These are phyloP conservation scores for Mytilinidion resinicola DNA, from an alignment of 495 filamentous ascomycete genomes.

Conservation along the genomic window DNA sequence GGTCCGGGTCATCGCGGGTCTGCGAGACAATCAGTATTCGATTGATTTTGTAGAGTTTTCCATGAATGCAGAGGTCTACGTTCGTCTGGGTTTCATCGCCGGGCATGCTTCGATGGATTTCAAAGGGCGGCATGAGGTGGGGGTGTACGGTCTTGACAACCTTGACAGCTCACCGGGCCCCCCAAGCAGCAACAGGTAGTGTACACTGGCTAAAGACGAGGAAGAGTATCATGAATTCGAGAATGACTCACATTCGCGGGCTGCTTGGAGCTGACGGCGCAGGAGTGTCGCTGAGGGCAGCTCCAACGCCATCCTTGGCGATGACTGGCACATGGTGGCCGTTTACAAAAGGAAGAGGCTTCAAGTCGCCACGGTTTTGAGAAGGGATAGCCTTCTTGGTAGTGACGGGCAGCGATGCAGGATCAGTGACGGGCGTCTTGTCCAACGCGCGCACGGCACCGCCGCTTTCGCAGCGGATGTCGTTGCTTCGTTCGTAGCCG, in stretches of 20 bases:
- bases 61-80: too few species aligned
- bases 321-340: conserved; percentile 16
- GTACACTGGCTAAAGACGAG: not conserved
- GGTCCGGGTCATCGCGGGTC: conserved; percentile 16
- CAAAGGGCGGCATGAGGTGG: too few species aligned
- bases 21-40: conserved; percentile 30
- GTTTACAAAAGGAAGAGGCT: conserved; percentile 12
- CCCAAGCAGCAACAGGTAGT: conserved; percentile 2
- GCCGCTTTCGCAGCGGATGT: not conserved
- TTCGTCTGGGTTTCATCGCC: too few species aligned
- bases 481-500: conserved; percentile 14
- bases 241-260: conserved; percentile 58
- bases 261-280: conserved; percentile 61
- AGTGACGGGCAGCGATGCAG: not conserved
- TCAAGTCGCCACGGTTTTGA: conserved; percentile 16
- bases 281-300: conserved; percentile 61
- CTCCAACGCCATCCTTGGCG: conserved; percentile 47
- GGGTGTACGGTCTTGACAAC: too few species aligned
- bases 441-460: not conserved
- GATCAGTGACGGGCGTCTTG: not conserved
- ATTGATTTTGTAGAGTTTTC: too few species aligned
- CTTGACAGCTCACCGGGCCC: too few species aligned
- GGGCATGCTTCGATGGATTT: too few species aligned
- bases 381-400: not conserved
- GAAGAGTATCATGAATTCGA: not conserved